Evolutionary conservation across 2,329 filamentous ascomycete species (phyloP).

Genomic region (Stagonosporopsis cucurbitacearum): DNA sequence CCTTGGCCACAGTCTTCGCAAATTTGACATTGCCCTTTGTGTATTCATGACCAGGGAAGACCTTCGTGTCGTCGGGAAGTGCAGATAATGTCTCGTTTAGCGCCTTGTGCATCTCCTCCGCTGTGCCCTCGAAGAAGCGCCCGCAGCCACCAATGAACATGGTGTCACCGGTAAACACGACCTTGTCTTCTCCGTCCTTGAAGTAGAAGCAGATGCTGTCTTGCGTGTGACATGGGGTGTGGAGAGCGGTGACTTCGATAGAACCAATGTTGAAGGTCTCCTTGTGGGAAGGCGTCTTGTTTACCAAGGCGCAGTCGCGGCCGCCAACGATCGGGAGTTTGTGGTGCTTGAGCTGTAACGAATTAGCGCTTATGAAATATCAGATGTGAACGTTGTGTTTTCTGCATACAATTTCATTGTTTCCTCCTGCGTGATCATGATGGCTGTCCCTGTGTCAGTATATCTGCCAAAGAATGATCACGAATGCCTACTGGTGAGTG

Average conservation of each 20-base stretch:
- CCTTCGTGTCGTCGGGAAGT: constrained; percentile 87
- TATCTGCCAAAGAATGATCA: too few species aligned
- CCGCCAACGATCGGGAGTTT: constrained; percentile 83
- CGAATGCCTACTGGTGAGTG: constrained; percentile 82
- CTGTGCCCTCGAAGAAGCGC: constrained; percentile 91
- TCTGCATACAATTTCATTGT: constrained; percentile 71
- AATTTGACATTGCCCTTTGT: constrained; percentile 98
- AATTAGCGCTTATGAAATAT: not conserved
- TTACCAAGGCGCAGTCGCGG: constrained; percentile 82
- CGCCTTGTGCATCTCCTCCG: constrained; percentile 86
- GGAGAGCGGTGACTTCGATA: constrained; percentile 83
- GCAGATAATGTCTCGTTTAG: constrained; percentile 83
- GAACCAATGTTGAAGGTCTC: constrained; percentile 81
- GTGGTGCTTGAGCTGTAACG: constrained; percentile 62
- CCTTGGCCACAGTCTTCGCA: constrained; percentile 71
- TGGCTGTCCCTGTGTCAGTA: constrained; percentile 66
- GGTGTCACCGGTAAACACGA: constrained; percentile 95
- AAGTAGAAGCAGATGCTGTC: constrained; percentile 97
- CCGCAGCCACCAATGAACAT: constrained; percentile 95
- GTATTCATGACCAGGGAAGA: constrained; percentile 97
- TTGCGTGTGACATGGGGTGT: constrained; percentile 97
- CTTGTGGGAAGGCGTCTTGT: constrained; percentile 74
- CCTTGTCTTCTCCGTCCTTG: constrained; percentile 78
- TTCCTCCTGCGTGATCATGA: constrained; percentile 93
- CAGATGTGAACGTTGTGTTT: not conserved